Evolutionary conservation across 495 filamentous ascomycete species (phyloP).

Genomic region (Aspergillus egyptiacus): DNA sequence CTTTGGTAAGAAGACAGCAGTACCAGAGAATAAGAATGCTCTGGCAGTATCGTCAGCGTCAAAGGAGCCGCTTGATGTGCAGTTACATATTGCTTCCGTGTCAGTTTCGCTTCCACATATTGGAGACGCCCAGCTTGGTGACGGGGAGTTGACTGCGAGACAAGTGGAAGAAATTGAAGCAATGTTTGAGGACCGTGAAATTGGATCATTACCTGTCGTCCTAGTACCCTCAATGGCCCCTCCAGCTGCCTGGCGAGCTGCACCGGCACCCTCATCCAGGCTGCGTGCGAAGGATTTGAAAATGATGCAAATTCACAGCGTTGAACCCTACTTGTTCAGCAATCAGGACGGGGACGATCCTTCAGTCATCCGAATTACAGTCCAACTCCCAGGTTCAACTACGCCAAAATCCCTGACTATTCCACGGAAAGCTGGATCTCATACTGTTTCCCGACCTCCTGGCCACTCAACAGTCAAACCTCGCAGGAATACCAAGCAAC

Average conservation of each 20-base stretch:
- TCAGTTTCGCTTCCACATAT: slow-evolving; percentile 53
- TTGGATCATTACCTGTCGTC: slow-evolving; percentile 67
- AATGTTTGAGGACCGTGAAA: slow-evolving; percentile 78
- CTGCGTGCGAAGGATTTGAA: slow-evolving; percentile 32
- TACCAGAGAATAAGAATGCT: slow-evolving; percentile 45
- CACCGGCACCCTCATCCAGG: slow-evolving; percentile 31
- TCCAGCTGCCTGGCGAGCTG: slow-evolving; percentile 45
- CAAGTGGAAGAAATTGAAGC: slow-evolving; percentile 71
- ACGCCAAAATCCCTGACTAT: slow-evolving; percentile 27
- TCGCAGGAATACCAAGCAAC: slow-evolving; percentile 32
- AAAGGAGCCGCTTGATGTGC: slow-evolving; percentile 55
- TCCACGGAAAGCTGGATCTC: slow-evolving; percentile 26
- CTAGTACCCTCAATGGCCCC: slow-evolving; percentile 58
- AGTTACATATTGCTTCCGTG: slow-evolving; percentile 43
- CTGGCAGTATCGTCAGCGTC: slow-evolving; percentile 53
- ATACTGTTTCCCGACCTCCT: slow-evolving; percentile 22
- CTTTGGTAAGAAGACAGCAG: slow-evolving; percentile 52
- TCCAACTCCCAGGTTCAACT: slow-evolving; percentile 34
- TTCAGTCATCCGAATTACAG: slow-evolving; percentile 27
- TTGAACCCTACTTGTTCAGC: slow-evolving; percentile 32
- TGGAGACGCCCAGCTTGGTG: slow-evolving; percentile 23
- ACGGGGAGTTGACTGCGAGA: slow-evolving; percentile 46
- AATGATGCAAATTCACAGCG: slow-evolving; percentile 36
- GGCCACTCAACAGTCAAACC: slow-evolving; percentile 27
- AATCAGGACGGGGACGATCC: slow-evolving; percentile 32